Evolutionary conservation across 768 basidiomycete species (phyloP).

Genomic region (Mycena maculata): DNA sequence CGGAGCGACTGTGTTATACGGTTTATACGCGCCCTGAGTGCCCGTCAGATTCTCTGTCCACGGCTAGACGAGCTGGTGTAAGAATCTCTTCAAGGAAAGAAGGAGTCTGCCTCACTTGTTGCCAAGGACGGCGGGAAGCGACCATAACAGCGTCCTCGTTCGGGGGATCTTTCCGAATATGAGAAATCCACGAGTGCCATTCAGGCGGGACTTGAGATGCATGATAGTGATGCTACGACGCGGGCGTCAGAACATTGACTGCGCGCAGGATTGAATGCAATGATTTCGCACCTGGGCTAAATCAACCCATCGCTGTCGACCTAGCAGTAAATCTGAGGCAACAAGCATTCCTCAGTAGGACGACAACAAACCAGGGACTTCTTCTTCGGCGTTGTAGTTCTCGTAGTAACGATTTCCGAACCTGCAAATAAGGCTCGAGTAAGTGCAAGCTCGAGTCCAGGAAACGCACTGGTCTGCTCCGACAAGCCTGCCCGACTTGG

Average conservation of each 20-base stretch:
- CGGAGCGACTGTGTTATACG: slow-evolving; percentile 88
- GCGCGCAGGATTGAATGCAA: neutral
- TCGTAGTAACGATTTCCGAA: slow-evolving; percentile 97
- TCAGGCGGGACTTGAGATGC: slow-evolving; percentile 95
- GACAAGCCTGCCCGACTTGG: slow-evolving; percentile 82
- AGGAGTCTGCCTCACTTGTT: slow-evolving; percentile 67
- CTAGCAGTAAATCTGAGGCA: slow-evolving; percentile 51
- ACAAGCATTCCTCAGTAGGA: neutral
- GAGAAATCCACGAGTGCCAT: slow-evolving; percentile 96
- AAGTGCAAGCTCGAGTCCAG: slow-evolving; percentile 9
- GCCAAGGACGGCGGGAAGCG: slow-evolving; percentile 80
- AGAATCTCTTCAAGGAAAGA: slow-evolving; percentile 1
- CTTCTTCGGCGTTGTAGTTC: slow-evolving; percentile 88
- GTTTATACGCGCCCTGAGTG: slow-evolving; percentile 88
- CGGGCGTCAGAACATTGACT: neutral
- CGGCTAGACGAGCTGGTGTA: slow-evolving; percentile 59
- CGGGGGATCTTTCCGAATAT: slow-evolving; percentile 89
- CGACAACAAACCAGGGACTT: slow-evolving; percentile 76
- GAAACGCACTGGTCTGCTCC: slow-evolving; percentile 85
- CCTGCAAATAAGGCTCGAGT: slow-evolving; percentile 52
- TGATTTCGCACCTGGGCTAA: slow-evolving; percentile 73
- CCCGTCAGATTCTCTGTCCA: slow-evolving; percentile 93
- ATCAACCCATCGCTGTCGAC: slow-evolving; percentile 98
- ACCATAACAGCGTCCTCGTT: slow-evolving; percentile 79
- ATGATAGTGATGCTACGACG: slow-evolving; percentile 79